phyloP scores from a whole-genome alignment of 345 rosid genomes.

The Acer campestre region DNA sequence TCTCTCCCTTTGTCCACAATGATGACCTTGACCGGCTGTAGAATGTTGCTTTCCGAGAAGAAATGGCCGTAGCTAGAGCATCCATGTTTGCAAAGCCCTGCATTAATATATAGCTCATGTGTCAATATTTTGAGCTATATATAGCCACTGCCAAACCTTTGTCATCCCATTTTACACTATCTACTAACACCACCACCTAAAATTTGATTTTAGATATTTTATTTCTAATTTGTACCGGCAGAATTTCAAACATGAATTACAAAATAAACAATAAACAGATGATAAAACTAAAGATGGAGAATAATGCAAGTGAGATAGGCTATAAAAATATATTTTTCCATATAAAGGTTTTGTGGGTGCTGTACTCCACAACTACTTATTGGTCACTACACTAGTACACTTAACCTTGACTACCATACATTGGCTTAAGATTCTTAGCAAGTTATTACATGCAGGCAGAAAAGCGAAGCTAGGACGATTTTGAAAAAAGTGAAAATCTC shows the following conservation, averaged over 20 bases:
- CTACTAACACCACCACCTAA: conserved; percentile 71
- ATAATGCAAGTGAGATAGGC: neutral
- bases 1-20: no score
- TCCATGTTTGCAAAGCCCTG: no score
- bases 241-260: neutral
- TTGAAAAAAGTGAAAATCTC: neutral
- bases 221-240: neutral
- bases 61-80: no score
- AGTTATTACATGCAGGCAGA: neutral
- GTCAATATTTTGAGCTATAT: no score
- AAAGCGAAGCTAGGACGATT: neutral
- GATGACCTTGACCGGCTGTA: no score
- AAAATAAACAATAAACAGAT: neutral
- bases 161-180: conserved; percentile 51
- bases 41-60: no score
- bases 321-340: neutral
- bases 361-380: neutral
- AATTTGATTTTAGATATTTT: conserved; percentile 8
- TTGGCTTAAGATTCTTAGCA: neutral
- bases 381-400: neutral
- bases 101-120: no score
- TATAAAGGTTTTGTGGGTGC: neutral
- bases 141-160: no score
- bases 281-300: neutral
- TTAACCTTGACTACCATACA: neutral